A percentile compares a stretch with the other conserved stretches of the same genome.
These are phyloP conservation scores for Hypoxylon sp. DNA, from an alignment of 2,329 filamentous ascomycete genomes.

Conservation along the genomic window DNA sequence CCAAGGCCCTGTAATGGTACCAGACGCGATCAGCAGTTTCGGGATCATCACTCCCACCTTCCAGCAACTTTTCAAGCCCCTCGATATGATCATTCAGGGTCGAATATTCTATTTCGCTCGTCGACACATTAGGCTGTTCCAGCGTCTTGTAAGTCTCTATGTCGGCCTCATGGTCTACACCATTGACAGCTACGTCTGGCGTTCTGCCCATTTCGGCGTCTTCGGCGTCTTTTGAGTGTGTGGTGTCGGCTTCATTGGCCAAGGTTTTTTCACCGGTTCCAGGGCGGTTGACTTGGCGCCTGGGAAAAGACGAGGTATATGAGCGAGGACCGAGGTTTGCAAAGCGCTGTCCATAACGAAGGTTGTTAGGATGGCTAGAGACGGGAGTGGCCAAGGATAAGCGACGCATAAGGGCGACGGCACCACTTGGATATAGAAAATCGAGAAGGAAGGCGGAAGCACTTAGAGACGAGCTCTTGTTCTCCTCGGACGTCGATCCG, in stretches of 20 bases:
- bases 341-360: constrained; percentile 48
- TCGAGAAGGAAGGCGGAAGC: constrained; percentile 69
- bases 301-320: constrained; percentile 49
- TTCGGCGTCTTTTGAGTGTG: not conserved
- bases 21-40: constrained; percentile 59
- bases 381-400: constrained; percentile 43
- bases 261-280: not conserved
- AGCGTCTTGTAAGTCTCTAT: not conserved
- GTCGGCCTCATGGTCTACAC: not conserved
- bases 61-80: constrained; percentile 45
- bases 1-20: constrained; percentile 60
- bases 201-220: not conserved
- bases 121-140: not conserved
- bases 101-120: not conserved
- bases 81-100: constrained; percentile 28
- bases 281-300: constrained; percentile 24
- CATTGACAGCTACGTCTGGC: not conserved
- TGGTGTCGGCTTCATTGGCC: not conserved
- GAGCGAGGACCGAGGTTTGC: constrained; percentile 46
- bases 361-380: constrained; percentile 49
- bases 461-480: constrained; percentile 54
- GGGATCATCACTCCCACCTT: constrained; percentile 29
- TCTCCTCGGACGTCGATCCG: constrained; percentile 47
- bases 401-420: constrained; percentile 61
- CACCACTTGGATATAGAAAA: constrained; percentile 68